These are phyloP conservation scores for Penicillium sp. DNA, from an alignment of 2,329 filamentous ascomycete genomes.

Conservation along the genomic window DNA sequence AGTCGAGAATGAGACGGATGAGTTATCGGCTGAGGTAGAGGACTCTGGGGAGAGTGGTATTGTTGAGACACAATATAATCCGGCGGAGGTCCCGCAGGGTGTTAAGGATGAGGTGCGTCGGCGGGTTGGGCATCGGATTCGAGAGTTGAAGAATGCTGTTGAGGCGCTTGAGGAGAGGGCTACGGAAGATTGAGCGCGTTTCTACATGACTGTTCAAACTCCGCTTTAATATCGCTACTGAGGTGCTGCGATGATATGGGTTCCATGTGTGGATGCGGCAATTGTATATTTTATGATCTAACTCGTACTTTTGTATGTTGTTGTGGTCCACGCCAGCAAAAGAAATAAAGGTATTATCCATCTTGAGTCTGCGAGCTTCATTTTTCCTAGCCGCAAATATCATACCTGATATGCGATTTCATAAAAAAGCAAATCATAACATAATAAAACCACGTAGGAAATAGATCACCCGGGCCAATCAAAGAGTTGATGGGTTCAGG, in stretches of 20 bases:
- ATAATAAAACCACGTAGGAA: not conserved
- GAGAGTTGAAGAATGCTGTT: constrained; percentile 48
- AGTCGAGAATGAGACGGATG: constrained; percentile 8
- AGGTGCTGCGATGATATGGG: not conserved
- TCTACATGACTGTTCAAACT: not conserved
- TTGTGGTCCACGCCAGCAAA: not conserved
- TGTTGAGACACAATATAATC: constrained; percentile 34
- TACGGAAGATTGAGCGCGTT: constrained; percentile 28
- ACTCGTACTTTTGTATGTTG: not conserved
- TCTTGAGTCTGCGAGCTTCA: not conserved
- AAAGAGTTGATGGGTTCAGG: not conserved
- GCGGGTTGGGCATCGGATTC: constrained; percentile 45
- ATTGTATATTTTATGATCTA: not conserved
- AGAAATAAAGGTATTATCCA: not conserved
- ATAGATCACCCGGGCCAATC: not conserved
- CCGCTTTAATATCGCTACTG: not conserved
- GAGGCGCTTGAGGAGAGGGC: constrained; percentile 43
- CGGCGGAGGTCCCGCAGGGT: constrained; percentile 24
- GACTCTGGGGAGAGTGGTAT: constrained; percentile 15
- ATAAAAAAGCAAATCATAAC: not conserved
- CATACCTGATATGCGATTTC: not conserved
- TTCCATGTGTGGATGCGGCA: not conserved
- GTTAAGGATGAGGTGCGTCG: constrained; percentile 44
- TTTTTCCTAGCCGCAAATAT: not conserved
- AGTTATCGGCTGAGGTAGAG: not conserved